Conservation (phyloP, 192 early-diverging fungal genomes). For the Mortierella hygrophila region DNA sequence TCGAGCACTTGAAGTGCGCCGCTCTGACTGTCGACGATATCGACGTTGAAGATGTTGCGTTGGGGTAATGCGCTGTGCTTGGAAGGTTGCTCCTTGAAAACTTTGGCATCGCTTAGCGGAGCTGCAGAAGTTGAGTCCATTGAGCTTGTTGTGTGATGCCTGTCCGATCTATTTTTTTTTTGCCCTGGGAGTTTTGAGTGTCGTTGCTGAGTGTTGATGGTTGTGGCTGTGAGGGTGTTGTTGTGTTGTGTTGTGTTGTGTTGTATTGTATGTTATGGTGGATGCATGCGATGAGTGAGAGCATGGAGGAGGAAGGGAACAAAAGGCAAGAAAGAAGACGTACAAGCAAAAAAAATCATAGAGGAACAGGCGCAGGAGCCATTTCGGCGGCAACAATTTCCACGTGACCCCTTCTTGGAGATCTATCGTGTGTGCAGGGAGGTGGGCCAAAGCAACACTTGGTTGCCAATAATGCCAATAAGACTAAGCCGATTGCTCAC, state of each 20-base stretch:
- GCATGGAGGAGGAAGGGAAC: not conserved
- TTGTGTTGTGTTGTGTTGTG: too few species aligned
- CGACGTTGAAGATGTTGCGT: slow-evolving; percentile 12
- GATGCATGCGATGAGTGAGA: not conserved
- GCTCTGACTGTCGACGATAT: slow-evolving; percentile 21
- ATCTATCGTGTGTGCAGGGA: too few species aligned
- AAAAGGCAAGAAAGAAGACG: not conserved
- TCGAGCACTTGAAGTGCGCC: slow-evolving; percentile 15
- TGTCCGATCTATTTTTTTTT: not conserved
- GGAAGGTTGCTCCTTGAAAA: slow-evolving; percentile 8
- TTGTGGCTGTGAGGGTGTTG: not conserved
- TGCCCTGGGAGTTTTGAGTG: not conserved
- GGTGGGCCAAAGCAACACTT: too few species aligned
- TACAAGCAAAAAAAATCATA: not conserved
- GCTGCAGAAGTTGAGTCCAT: not conserved
- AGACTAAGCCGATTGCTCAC: too few species aligned
- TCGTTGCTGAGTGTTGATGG: not conserved
- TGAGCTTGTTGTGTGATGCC: not conserved
- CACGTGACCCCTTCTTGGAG: not conserved
- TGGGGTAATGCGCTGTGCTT: slow-evolving; percentile 12
- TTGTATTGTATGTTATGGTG: too few species aligned
- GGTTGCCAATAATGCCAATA: too few species aligned
- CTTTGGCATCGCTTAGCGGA: not conserved
- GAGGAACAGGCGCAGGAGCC: not conserved
- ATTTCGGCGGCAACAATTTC: slow-evolving; percentile 1